These are phyloP conservation scores for Boechera stricta DNA, from an alignment of 345 rosid genomes.

Conservation along the genomic window DNA sequence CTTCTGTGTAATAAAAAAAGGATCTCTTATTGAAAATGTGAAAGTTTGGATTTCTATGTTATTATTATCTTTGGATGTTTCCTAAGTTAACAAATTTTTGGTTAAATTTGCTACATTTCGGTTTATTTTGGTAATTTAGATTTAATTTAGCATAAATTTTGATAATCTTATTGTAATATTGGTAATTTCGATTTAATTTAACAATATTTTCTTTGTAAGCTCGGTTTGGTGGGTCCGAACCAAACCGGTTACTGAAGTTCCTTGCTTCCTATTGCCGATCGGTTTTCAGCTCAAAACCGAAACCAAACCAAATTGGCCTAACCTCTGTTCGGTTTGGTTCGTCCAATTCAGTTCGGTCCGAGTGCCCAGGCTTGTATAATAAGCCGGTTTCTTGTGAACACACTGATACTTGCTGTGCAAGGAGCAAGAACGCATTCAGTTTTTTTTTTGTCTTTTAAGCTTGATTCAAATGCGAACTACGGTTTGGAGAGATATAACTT, in stretches of 20 bases:
- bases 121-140: background rate
- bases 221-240: background rate
- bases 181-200: background rate
- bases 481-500: background rate
- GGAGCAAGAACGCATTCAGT: background rate
- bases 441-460: background rate
- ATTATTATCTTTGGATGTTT: background rate
- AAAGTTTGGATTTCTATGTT: slow-evolving; percentile 37
- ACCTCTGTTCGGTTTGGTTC: background rate
- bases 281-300: background rate
- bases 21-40: slow-evolving; percentile 27
- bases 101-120: background rate
- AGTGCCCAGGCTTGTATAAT: background rate
- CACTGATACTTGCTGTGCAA: slow-evolving; percentile 38
- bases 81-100: background rate
- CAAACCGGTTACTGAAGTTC: background rate
- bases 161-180: background rate
- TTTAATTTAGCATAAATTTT: background rate
- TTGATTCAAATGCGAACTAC: slow-evolving; percentile 18
- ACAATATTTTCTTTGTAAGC: background rate
- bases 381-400: slow-evolving; percentile 2
- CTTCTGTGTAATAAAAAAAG: slow-evolving; percentile 33
- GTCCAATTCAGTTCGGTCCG: background rate
- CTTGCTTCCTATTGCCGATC: background rate
- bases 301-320: background rate